Evolutionary conservation across 2,329 filamentous ascomycete species (phyloP).

Genomic region (Pseudocercospora musae): DNA sequence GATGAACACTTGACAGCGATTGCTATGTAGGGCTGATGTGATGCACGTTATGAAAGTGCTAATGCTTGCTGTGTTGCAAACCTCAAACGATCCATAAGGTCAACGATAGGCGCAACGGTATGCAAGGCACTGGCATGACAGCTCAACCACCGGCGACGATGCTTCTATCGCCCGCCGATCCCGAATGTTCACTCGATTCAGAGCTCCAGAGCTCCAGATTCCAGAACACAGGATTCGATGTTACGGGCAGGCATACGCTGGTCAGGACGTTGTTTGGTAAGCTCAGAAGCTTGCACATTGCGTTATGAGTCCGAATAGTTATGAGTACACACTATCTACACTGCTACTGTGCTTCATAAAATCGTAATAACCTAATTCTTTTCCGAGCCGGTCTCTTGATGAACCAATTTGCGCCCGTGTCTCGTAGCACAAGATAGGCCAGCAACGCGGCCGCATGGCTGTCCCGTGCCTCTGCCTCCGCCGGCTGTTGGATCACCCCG

Average conservation of each 20-base stretch:
- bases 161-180: too few relatives aligned
- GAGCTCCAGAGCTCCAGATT: not conserved
- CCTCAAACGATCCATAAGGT: too few relatives aligned
- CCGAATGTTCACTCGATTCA: not conserved
- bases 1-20: not conserved
- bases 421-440: constrained; percentile 5
- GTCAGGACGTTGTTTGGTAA: not conserved
- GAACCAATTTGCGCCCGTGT: not conserved
- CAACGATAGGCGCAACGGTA: too few relatives aligned
- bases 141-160: too few relatives aligned
- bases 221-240: not conserved
- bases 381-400: not conserved
- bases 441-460: not conserved
- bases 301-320: not conserved
- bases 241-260: not conserved
- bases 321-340: not conserved
- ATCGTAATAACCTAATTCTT: not conserved
- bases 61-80: too few relatives aligned
- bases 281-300: not conserved
- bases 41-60: not conserved
- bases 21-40: not conserved
- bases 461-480: too few relatives aligned
- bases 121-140: too few relatives aligned
- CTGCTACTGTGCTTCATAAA: not conserved
- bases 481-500: not conserved